These are phyloP conservation scores for Ascochyta koolunga DNA, from an alignment of 2,329 filamentous ascomycete genomes.

Conservation along the genomic window DNA sequence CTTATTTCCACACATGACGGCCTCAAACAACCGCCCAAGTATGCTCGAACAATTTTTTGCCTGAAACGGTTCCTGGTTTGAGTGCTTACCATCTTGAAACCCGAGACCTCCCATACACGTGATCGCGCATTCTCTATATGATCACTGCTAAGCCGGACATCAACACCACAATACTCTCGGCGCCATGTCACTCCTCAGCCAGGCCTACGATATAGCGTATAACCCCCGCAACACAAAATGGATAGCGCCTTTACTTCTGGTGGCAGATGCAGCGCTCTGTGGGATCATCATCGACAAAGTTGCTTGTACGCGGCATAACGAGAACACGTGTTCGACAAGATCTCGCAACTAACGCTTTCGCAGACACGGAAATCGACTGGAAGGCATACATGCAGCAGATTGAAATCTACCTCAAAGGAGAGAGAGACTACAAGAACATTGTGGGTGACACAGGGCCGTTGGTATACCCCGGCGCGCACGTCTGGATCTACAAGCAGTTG, in stretches of 20 bases:
- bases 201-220: conserved; percentile 50
- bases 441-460: conserved; percentile 88
- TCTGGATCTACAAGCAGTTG: conserved; percentile 85
- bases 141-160: conserved; percentile 18
- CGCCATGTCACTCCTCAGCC: conserved; percentile 43
- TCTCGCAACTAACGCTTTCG: background rate
- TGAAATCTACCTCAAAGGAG: conserved; percentile 76
- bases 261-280: conserved; percentile 75
- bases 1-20: background rate
- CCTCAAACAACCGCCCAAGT: conserved; percentile 18
- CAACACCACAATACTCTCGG: conserved; percentile 17
- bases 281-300: conserved; percentile 78
- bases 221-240: conserved; percentile 65
- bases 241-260: conserved; percentile 70
- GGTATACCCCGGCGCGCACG: conserved; percentile 92
- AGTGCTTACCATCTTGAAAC: conserved; percentile 33
- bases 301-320: conserved; percentile 67
- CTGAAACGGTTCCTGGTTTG: conserved; percentile 39
- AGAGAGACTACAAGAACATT: conserved; percentile 86
- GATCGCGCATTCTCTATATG: conserved; percentile 30
- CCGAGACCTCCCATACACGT: conserved; percentile 26
- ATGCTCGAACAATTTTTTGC: conserved; percentile 25
- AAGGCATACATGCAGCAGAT: conserved; percentile 96
- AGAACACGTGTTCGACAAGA: conserved; percentile 31
- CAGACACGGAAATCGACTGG: conserved; percentile 99